These are phyloP conservation scores for Heteromeles arbutifolia DNA, from an alignment of 306 rosid species.

Conservation along the genomic window DNA sequence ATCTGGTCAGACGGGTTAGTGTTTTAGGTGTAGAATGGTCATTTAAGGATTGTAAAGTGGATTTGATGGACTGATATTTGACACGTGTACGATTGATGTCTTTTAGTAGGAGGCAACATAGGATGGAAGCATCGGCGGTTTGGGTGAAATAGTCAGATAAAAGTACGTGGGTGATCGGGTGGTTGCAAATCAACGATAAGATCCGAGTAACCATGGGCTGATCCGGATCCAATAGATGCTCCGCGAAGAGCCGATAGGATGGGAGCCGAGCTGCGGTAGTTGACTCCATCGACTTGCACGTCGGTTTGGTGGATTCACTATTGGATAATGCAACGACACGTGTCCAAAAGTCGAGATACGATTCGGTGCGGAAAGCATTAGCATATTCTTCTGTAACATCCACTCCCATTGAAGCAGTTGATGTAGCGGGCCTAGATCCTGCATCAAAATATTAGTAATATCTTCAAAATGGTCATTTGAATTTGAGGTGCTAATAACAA, in stretches of 20 bases:
- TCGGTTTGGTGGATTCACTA: not conserved
- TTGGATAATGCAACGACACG: constrained; percentile 41
- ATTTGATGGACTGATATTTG: constrained; percentile 16
- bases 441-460: not conserved
- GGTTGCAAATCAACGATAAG: constrained; percentile 21
- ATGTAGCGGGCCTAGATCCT: constrained; percentile 10
- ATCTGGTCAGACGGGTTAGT: constrained; percentile 12
- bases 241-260: constrained; percentile 66
- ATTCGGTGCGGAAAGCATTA: constrained; percentile 72
- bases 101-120: constrained; percentile 51
- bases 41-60: constrained; percentile 16
- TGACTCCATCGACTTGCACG: constrained; percentile 24
- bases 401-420: constrained; percentile 10
- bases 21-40: not conserved
- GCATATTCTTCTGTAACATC: constrained; percentile 74
- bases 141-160: constrained; percentile 51
- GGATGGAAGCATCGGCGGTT: constrained; percentile 52
- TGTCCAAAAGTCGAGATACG: constrained; percentile 75
- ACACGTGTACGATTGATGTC: constrained; percentile 42
- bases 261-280: constrained; percentile 61
- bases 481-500: too few species aligned
- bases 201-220: constrained; percentile 36
- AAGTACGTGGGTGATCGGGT: constrained; percentile 27
- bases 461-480: not conserved
- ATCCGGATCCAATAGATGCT: constrained; percentile 64